Evolutionary conservation across 1,139 yeast genomes (phyloP), one percentile per base, ranked within the genome.

Genomic region (Blastobotrys indianensis): DNA sequence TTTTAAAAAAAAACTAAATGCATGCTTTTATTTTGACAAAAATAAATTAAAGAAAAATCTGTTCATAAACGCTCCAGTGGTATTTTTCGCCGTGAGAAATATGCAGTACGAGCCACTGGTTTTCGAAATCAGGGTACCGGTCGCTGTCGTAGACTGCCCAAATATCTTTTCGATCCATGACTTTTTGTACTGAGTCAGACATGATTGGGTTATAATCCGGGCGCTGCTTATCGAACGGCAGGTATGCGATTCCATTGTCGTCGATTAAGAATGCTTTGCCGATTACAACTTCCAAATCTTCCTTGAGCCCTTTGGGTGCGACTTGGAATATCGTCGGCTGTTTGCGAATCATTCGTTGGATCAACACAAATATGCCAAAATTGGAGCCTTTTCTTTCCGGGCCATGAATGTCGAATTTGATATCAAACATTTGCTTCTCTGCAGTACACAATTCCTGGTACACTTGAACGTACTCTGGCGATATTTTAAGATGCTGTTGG

Each of bases 141-240:
- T 4, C 25, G n/a, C 17, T 25, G n/a, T 23, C 29, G 33, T 41
- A 41, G n/a, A 41, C 33, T 15, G 46, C 46, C 41, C 41, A 38
- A 15, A 42, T 35, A 13, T 38, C 38, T 13, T 32, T 33, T 13
- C 38, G 33, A 28, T 42, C 41, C 12, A 39, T 15, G 20, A 42
- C 33, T 25, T 12, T 23, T 12, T 39, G 46, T 6, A 42, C 41
- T n/a, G 39, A 29, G 34, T 42, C 46, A 11, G 46, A 42, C 2
- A 28, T 34, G 11, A 29, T 9, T 17, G 41, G 46, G 32, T 42
- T 34, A 23, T 28, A 42, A 17, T 39, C 32, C 12, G 30, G n/a
- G 6, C 20, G n/a, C 7, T 32, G 34, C 34, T 34, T 37, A 30
- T 42, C 46, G 16, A 42, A 37, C 28, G 46, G 46, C 13, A 42